Conservation (phyloP, 306 rosid species). For the Bauhinia variegata region DNA sequence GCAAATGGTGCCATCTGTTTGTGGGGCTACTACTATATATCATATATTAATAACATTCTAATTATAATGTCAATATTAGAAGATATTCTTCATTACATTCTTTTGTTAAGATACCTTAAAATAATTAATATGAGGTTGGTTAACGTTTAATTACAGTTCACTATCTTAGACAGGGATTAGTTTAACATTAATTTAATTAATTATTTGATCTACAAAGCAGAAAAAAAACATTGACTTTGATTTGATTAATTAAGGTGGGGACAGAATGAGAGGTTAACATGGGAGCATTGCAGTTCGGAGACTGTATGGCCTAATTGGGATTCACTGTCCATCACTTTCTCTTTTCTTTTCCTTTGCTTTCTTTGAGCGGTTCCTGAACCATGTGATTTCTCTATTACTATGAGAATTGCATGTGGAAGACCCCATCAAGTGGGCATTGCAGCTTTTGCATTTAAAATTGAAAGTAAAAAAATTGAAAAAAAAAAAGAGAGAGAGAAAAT, state of each 20-base stretch:
- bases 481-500: background rate
- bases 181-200: no score
- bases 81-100: background rate
- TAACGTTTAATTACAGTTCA: no score
- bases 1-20: constrained; percentile 26
- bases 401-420: constrained; percentile 47
- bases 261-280: no score
- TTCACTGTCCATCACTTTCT: constrained; percentile 9
- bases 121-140: no score
- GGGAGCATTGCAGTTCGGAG: no score
- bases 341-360: background rate
- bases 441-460: constrained; percentile 34
- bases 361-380: constrained; percentile 18
- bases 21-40: constrained; percentile 22
- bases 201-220: no score
- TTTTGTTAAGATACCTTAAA: background rate
- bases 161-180: no score
- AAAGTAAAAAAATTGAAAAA: background rate
- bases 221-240: no score
- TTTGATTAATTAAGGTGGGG: no score
- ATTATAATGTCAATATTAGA: no score
- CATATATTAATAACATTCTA: no score
- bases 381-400: constrained; percentile 56
- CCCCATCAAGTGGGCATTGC: constrained; percentile 42
- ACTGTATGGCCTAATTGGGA: constrained; percentile 13